Evolutionary conservation across 2,329 filamentous ascomycete species (phyloP).

Genomic region (Whalleya microplaca): DNA sequence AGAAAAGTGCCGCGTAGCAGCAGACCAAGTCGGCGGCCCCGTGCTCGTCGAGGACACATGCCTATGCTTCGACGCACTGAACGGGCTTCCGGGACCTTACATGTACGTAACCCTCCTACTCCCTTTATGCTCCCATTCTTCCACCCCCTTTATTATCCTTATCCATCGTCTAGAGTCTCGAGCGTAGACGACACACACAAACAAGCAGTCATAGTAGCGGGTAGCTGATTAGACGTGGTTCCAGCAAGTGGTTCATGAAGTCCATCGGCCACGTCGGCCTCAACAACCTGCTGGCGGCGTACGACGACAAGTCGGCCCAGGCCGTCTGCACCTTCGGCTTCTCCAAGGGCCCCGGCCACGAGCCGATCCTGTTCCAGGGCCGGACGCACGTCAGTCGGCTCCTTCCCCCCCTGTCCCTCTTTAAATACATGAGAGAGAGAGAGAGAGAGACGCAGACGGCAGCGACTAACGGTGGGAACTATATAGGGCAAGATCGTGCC

Average conservation of each 20-base stretch:
- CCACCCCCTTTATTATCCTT: no score
- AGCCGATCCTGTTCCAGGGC: slow-evolving; percentile 90
- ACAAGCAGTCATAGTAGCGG: no score
- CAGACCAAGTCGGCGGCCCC: slow-evolving; percentile 71
- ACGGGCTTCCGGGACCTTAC: slow-evolving; percentile 92
- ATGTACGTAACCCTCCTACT: slow-evolving; percentile 64
- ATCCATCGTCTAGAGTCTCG: no score
- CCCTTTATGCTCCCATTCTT: no score
- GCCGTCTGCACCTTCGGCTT: slow-evolving; percentile 97
- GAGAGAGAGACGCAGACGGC: neutral
- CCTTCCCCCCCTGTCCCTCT: neutral
- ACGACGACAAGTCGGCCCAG: slow-evolving; percentile 87
- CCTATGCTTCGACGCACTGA: slow-evolving; percentile 87
- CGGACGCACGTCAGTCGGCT: slow-evolving; percentile 70
- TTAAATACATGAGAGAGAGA: neutral
- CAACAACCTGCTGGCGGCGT: slow-evolving; percentile 87
- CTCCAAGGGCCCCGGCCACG: slow-evolving; percentile 79
- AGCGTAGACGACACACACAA: no score
- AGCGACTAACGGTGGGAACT: neutral
- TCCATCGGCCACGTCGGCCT: slow-evolving; percentile 81
- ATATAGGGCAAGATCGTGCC: slow-evolving; percentile 76
- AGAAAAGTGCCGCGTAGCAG: slow-evolving; percentile 82
- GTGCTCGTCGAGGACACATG: slow-evolving; percentile 96
- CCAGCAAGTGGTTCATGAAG: slow-evolving; percentile 91
- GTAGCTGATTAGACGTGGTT: neutral